These are phyloP conservation scores for Cladosporium sp. DNA, from an alignment of 2,329 filamentous ascomycete genomes.

Conservation along the genomic window DNA sequence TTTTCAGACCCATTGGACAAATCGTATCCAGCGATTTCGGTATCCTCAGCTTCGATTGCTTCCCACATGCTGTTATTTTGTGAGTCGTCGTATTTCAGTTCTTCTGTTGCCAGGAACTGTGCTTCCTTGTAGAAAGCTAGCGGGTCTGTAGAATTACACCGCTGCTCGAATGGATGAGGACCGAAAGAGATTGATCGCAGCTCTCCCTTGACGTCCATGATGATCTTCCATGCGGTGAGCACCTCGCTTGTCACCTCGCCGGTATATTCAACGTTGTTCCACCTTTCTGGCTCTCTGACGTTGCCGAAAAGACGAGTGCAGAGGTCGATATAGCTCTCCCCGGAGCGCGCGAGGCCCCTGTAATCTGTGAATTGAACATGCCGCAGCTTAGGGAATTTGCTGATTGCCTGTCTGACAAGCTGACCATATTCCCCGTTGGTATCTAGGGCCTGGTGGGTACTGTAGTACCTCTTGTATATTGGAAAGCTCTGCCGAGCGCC, in stretches of 20 bases:
- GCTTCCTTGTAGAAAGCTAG: constrained; percentile 9
- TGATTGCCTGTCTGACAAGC: background rate
- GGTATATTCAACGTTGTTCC: constrained; percentile 9
- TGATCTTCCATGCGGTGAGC: constrained; percentile 1
- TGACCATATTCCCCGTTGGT: background rate
- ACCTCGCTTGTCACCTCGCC: constrained; percentile 10
- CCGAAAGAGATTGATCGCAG: constrained; percentile 4
- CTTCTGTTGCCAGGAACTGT: constrained; percentile 8
- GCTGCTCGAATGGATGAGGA: constrained; percentile 10
- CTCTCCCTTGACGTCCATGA: constrained; percentile 6
- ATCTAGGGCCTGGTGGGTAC: background rate
- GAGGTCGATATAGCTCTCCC: constrained; percentile 9
- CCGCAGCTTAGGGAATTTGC: constrained; percentile 4
- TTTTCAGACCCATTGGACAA: background rate
- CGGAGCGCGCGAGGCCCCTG: constrained; percentile 4
- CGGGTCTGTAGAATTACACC: constrained; percentile 10
- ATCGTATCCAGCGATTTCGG: background rate
- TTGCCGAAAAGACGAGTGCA: constrained; percentile 11
- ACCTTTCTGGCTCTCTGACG: constrained; percentile 8
- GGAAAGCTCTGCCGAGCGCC: constrained; percentile 11
- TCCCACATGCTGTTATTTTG: background rate
- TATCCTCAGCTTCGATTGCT: background rate
- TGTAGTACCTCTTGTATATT: constrained; percentile 6
- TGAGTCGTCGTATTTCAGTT: background rate
- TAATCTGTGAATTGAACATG: constrained; percentile 12